phyloP scores from a whole-genome alignment of 2,329 filamentous ascomycete genomes.

The Catunica adiposa region DNA sequence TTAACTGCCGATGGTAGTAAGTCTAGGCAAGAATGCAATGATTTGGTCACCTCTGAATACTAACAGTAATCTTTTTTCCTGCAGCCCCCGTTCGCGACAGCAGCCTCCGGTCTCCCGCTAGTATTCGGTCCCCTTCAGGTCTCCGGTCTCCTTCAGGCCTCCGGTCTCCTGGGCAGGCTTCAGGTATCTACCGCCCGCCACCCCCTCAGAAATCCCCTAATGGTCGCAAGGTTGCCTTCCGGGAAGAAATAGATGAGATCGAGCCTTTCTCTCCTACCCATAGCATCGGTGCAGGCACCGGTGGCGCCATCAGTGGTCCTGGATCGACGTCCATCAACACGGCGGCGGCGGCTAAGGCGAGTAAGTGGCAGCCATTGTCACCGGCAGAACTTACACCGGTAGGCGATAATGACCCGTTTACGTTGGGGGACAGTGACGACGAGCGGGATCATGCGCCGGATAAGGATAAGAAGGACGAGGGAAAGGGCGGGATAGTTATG shows the following conservation, averaged over 20 bases:
- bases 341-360: constrained; percentile 45
- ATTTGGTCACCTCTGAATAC: background rate
- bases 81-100: constrained; percentile 37
- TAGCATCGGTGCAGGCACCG: background rate
- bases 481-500: constrained; percentile 24
- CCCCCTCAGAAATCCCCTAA: constrained; percentile 37
- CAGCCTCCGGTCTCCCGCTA: constrained; percentile 36
- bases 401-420: constrained; percentile 82
- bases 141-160: background rate
- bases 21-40: too few species aligned
- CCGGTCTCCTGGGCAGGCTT: constrained; percentile 31
- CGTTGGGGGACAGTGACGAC: constrained; percentile 85
- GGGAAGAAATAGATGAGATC: constrained; percentile 59
- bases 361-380: constrained; percentile 95
- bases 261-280: constrained; percentile 22
- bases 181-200: constrained; percentile 61
- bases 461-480: constrained; percentile 18
- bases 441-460: constrained; percentile 45
- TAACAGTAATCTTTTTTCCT: constrained; percentile 16
- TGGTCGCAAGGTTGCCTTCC: constrained; percentile 40
- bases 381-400: constrained; percentile 40
- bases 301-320: background rate
- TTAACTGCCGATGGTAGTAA: constrained; percentile 46
- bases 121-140: too few species aligned
- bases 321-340: constrained; percentile 17